Conservation (phyloP, 2,329 filamentous ascomycete species). For the Scleromitrula shiraiana region DNA sequence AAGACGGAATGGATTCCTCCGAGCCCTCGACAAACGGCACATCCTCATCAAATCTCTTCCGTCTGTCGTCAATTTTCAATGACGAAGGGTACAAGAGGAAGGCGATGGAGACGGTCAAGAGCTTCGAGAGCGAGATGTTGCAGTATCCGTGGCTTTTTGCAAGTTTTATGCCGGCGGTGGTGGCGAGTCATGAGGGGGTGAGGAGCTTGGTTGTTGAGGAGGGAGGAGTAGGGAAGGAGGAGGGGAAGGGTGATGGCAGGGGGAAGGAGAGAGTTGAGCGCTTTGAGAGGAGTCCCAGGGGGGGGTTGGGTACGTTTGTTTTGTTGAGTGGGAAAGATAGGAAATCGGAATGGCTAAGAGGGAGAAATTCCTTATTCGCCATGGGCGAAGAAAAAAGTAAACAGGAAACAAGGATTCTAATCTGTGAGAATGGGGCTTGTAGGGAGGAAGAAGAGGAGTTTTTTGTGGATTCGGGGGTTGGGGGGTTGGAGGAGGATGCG, state of each 20-base stretch:
- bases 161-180: constrained; percentile 67
- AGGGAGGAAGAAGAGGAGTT: constrained; percentile 30
- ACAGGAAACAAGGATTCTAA: constrained; percentile 36
- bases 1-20: constrained; percentile 90
- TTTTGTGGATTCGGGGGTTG: constrained; percentile 4
- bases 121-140: constrained; percentile 85
- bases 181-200: constrained; percentile 61
- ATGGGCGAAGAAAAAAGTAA: constrained; percentile 21
- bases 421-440: constrained; percentile 40
- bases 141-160: constrained; percentile 92
- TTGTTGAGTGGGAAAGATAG: constrained; percentile 20
- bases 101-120: constrained; percentile 67
- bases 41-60: constrained; percentile 79
- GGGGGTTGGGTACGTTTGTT: constrained; percentile 20
- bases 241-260: constrained; percentile 14
- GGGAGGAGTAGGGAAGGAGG: constrained; percentile 45
- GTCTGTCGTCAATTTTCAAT: constrained; percentile 62
- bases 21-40: constrained; percentile 86
- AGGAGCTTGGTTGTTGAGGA: too few species aligned
- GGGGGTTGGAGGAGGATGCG: not conserved
- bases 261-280: constrained; percentile 28
- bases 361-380: constrained; percentile 40
- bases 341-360: constrained; percentile 38
- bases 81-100: constrained; percentile 55
- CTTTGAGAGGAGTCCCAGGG: constrained; percentile 25